Evolutionary conservation across 2,329 filamentous ascomycete genomes (phyloP).

Genomic region (Fusarium pseudoanthophilum): DNA sequence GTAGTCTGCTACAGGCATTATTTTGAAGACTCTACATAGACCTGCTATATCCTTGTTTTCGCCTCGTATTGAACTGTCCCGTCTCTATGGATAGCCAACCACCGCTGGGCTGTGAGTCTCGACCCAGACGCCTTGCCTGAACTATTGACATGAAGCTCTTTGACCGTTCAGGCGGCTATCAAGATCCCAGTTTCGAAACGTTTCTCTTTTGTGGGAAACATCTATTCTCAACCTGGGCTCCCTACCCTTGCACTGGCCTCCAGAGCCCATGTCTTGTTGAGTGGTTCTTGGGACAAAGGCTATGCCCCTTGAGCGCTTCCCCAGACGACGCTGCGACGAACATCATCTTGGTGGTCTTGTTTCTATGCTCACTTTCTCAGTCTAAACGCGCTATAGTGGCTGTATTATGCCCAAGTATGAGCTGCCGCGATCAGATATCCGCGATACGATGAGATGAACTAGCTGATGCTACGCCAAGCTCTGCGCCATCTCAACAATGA

Average conservation of each 20-base stretch:
- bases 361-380: slow-evolving; percentile 7
- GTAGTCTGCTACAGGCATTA: slow-evolving; percentile 4
- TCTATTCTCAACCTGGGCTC: not conserved
- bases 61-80: not conserved
- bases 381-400: slow-evolving; percentile 19
- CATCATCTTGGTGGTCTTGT: not conserved
- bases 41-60: slow-evolving; percentile 5
- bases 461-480: slow-evolving; percentile 23
- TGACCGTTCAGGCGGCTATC: slow-evolving; percentile 39
- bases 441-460: slow-evolving; percentile 34
- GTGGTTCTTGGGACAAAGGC: slow-evolving; percentile 3
- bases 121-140: slow-evolving; percentile 4
- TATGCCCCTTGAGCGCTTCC: slow-evolving; percentile 33
- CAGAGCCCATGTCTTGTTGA: slow-evolving; percentile 7
- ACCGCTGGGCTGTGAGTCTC: slow-evolving; percentile 19
- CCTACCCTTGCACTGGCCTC: slow-evolving; percentile 8
- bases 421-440: slow-evolving; percentile 26
- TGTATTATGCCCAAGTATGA: slow-evolving; percentile 8
- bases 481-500: slow-evolving; percentile 10
- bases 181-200: slow-evolving; percentile 34
- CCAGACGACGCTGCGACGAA: slow-evolving; percentile 28
- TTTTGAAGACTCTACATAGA: slow-evolving; percentile 9
- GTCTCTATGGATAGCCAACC: slow-evolving; percentile 24
- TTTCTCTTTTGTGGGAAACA: slow-evolving; percentile 6
- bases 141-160: slow-evolving; percentile 3